Conservation (phyloP, 1,139 yeast genomes). For the Suhomyces maxii region DNA sequence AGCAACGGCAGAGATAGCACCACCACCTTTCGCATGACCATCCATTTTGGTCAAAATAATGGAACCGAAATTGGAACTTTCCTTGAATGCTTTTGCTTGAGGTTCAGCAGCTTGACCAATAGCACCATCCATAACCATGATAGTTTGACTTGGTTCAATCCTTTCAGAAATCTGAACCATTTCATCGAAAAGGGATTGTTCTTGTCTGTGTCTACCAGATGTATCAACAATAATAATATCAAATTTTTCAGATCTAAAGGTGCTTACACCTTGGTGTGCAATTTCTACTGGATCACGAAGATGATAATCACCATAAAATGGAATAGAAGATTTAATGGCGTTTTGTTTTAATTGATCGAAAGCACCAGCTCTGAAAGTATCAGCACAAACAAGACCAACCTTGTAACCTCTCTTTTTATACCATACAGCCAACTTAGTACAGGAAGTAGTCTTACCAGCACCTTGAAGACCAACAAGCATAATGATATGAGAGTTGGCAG, state of each 20-base stretch:
- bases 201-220: constrained; percentile 97
- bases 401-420: constrained; percentile 92
- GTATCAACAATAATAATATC: constrained; percentile 96
- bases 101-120: constrained; percentile 98
- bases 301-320: constrained; percentile 91
- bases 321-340: constrained; percentile 92
- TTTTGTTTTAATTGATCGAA: constrained; percentile 97
- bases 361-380: constrained; percentile 99
- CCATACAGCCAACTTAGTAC: constrained; percentile 94
- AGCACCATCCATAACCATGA: constrained; percentile 96
- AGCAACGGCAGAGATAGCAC: constrained; percentile 98
- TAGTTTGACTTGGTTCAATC: constrained; percentile 88
- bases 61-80: constrained; percentile 89
- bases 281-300: constrained; percentile 96
- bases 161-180: constrained; percentile 91
- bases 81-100: constrained; percentile 93
- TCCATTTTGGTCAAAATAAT: constrained; percentile 96
- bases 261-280: constrained; percentile 87
- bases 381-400: constrained; percentile 97
- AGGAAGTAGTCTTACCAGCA: constrained; percentile 97
- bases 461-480: constrained; percentile 99
- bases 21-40: constrained; percentile 99
- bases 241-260: constrained; percentile 87
- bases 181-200: constrained; percentile 85
- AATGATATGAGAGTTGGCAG: constrained; percentile 54